Percentiles rank a stretch among this genome's conserved stretches.
Evolutionary conservation across 805 yeast genomes (phyloP).

Genomic region (Wilhelminamyces savonicus): DNA sequence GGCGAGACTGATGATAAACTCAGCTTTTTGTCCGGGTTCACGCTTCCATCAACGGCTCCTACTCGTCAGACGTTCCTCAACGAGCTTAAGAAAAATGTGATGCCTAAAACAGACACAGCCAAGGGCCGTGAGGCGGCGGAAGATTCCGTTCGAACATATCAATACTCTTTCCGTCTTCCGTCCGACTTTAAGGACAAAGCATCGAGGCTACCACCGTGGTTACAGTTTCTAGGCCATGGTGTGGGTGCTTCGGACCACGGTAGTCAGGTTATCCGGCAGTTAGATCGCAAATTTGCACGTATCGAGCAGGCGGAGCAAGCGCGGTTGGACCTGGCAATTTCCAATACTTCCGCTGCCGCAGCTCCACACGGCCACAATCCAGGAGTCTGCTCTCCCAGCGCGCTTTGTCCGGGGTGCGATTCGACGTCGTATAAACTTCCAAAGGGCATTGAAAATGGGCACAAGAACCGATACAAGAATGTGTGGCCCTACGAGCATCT

Average conservation of each 20-base stretch:
- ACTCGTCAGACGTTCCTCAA: conserved; percentile 28
- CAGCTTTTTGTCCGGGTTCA: conserved; percentile 31
- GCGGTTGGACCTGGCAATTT: conserved; percentile 29
- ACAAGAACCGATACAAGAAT: conserved; percentile 82
- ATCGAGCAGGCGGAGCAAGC: conserved; percentile 33
- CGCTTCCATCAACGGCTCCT: conserved; percentile 35
- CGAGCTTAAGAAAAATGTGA: conserved; percentile 27
- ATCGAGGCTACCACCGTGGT: conserved; percentile 27
- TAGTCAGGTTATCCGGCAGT: conserved; percentile 15
- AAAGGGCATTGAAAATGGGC: conserved; percentile 70
- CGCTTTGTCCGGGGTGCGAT: conserved; percentile 39
- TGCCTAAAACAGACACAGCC: no score
- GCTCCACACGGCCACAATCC: conserved; percentile 9
- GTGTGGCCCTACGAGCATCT: conserved; percentile 84
- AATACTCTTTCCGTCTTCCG: no score
- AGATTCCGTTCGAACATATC: no score
- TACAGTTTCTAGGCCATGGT: conserved; percentile 15
- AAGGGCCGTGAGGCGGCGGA: no score
- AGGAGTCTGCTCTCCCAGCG: conserved; percentile 31
- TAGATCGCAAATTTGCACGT: conserved; percentile 25
- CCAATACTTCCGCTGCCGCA: no score
- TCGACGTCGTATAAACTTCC: conserved; percentile 33
- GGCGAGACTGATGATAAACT: no score
- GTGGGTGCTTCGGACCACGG: conserved; percentile 8
- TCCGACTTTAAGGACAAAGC: conserved; percentile 7